Conservation (phyloP, 2,329 filamentous ascomycete species). For the Macrophomina pseudophaseolina region DNA sequence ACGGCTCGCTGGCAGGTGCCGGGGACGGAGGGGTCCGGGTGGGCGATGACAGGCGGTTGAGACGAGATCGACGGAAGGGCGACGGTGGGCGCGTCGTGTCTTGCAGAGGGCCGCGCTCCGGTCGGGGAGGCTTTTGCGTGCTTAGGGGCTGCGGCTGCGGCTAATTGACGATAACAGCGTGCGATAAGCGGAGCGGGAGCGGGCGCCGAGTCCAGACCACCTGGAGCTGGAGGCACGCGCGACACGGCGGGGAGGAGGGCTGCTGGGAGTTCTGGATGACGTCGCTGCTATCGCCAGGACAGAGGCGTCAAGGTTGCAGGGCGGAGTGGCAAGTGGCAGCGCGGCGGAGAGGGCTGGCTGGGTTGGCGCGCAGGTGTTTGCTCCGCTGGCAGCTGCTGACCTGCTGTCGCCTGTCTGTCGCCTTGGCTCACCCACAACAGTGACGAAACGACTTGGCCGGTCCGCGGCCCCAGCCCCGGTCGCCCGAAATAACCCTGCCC, state of each 20-base stretch:
- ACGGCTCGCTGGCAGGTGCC: conserved; percentile 4
- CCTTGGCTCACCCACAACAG: not conserved
- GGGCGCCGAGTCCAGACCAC: conserved; percentile 15
- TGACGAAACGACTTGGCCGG: conserved; percentile 15
- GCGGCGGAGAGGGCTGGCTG: conserved; percentile 5
- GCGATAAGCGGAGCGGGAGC: conserved; percentile 18
- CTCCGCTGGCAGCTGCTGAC: conserved; percentile 15
- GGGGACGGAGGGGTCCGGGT: conserved; percentile 6
- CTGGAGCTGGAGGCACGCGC: conserved; percentile 1
- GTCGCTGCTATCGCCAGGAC: conserved; percentile 14
- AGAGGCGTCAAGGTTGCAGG: conserved; percentile 21
- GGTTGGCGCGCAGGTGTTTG: conserved; percentile 15
- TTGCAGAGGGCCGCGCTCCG: conserved; percentile 26
- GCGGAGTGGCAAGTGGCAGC: conserved; percentile 6
- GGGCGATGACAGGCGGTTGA: conserved; percentile 20
- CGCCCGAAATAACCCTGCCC: conserved; percentile 7
- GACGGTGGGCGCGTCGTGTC: conserved; percentile 26
- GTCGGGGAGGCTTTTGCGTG: conserved; percentile 25
- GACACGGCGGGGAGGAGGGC: conserved; percentile 2
- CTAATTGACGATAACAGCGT: conserved; percentile 25
- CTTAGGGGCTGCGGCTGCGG: conserved; percentile 25
- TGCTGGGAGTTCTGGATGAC: conserved; percentile 3
- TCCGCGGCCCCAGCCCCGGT: not conserved
- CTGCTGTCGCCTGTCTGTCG: not conserved
- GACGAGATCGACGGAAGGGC: conserved; percentile 25